Conservation (phyloP, 805 yeast genomes). For the Scheffersomyces lignosus region DNA sequence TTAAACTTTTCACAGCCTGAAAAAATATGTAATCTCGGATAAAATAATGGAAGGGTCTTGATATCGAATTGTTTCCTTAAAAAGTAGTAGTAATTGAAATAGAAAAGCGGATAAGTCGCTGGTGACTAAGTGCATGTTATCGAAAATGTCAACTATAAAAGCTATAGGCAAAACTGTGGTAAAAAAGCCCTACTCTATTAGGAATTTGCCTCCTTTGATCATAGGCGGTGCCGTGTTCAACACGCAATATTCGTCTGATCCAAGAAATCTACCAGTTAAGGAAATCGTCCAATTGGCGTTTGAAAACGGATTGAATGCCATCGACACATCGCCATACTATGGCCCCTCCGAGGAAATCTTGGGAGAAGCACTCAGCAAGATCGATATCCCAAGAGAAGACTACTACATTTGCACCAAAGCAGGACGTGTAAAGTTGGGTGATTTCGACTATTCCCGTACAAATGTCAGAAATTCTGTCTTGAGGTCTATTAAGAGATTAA, state of each 20-base stretch:
- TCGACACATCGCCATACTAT: conserved; percentile 92
- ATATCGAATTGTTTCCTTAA: too few species aligned
- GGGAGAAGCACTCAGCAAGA: conserved; percentile 58
- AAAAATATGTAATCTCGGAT: too few species aligned
- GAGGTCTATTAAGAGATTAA: conserved; percentile 66
- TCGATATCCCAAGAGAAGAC: conserved; percentile 51
- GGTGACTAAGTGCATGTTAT: too few species aligned
- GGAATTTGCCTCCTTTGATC: conserved; percentile 55
- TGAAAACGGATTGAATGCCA: conserved; percentile 65
- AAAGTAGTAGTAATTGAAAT: too few species aligned
- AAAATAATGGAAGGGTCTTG: too few species aligned
- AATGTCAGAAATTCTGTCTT: conserved; percentile 61
- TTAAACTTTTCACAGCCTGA: too few species aligned
- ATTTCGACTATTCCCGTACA: conserved; percentile 70
- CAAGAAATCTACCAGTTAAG: conserved; percentile 55
- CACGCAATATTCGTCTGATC: conserved; percentile 73
- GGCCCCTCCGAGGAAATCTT: conserved; percentile 80
- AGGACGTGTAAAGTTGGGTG: conserved; percentile 68
- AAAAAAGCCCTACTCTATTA: conserved; percentile 22
- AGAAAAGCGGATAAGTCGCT: too few species aligned
- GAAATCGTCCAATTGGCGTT: conserved; percentile 63
- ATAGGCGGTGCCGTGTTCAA: conserved; percentile 91
- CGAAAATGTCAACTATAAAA: too few species aligned
- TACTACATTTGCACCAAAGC: conserved; percentile 83
- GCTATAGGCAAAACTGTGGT: conserved; percentile 21